Evolutionary conservation across 208 protist genomes (phyloP), one percentile per base, ranked within the genome.

Genomic region (Sergeia podlipaevii): DNA sequence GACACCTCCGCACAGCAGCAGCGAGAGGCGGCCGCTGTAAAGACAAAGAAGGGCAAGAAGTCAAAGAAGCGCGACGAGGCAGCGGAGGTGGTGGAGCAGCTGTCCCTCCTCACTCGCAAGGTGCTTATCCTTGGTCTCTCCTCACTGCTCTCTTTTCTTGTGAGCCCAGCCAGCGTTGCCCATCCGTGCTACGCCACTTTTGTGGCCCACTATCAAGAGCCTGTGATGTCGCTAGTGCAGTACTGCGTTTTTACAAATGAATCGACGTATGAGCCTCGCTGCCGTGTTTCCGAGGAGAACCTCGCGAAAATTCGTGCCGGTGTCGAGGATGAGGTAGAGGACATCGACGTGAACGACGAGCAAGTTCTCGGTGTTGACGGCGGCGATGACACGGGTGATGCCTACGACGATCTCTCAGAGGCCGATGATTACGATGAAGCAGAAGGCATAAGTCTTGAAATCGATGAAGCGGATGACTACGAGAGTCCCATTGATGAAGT

Each of bases 401-500:
- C 63, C 1, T 49, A 71, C 32, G 53, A 74, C 11, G 65, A 63
- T 52, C 55, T 69, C 29, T 50, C 68, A 6, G 71, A 77, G 18
- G 68, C 66, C 11, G 70, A 68, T 30, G 70, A 76, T 11, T 61
- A 69, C 38, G 72, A 73, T 30, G 66, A 66, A 0, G 53, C 60
- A 15, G 58, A 63, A 6, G 67, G 52, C 29, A 33, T 68, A 26
- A 74, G 59, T 23, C 42, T 68, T 15, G 58, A 62, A 15, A 33
- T 52, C 21, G 86, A 94, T 48, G 86, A 94, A 54, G 86, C 77
- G 18, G 87, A 95, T 53, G 66, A 88, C 54, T 95, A 95, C 60
- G 70, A 80, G 38, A 91, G 87, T 57, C 83, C 83, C 8, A 95
- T 95, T 47, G 87, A 95, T 39, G 77, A 88, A 43, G 69, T 95